Conservation (phyloP, 805 yeast genomes). For the Kuraishia borneana region DNA sequence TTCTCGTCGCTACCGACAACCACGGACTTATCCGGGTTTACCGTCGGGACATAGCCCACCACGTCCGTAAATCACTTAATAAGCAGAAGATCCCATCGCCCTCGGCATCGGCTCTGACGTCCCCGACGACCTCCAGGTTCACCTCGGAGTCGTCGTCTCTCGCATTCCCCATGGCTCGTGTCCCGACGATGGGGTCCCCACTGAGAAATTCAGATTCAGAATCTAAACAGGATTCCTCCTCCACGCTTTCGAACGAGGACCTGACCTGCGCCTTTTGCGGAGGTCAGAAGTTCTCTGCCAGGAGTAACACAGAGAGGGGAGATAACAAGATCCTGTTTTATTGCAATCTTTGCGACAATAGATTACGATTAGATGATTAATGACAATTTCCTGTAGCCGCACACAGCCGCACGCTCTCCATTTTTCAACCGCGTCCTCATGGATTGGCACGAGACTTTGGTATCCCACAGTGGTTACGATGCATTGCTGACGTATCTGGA, state of each 20-base stretch:
- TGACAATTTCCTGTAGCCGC: too few species aligned
- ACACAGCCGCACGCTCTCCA: too few species aligned
- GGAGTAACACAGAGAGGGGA: constrained; percentile 7
- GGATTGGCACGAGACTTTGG: too few species aligned
- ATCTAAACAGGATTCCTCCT: not conserved
- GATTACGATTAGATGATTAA: not conserved
- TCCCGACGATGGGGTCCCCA: not conserved
- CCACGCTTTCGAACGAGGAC: not conserved
- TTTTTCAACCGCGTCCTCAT: too few species aligned
- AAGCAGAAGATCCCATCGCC: constrained; percentile 4
- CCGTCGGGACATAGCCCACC: constrained; percentile 64
- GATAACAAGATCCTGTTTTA: constrained; percentile 11
- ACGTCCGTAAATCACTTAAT: constrained; percentile 19
- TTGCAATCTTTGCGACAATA: constrained; percentile 16
- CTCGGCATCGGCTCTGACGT: not conserved
- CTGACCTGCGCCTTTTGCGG: constrained; percentile 12
- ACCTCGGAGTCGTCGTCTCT: not conserved
- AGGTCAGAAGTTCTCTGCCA: constrained; percentile 13
- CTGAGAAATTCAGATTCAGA: not conserved
- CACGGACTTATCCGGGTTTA: constrained; percentile 65
- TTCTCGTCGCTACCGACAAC: constrained; percentile 70
- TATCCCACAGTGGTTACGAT: too few species aligned
- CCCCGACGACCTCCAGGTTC: not conserved
- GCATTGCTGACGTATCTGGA: too few species aligned
- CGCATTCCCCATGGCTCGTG: not conserved